Evolutionary conservation across 2,329 filamentous ascomycete species (phyloP), one percentile per base, ranked within the genome.

Genomic region (Diaporthe sp.): DNA sequence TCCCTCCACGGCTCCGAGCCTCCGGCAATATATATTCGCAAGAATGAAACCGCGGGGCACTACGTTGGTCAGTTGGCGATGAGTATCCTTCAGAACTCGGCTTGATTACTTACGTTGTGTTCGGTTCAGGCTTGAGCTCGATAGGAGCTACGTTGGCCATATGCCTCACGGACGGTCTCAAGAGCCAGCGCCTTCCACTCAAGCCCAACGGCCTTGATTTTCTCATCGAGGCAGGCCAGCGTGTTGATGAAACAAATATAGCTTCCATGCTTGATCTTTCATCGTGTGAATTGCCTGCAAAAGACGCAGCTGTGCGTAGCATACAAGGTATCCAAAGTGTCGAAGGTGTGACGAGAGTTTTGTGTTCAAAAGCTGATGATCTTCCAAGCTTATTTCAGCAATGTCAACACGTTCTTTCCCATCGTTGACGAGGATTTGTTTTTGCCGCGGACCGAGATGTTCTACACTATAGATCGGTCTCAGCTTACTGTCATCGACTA

Each of bases 11-110:
- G 31, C 19, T 58, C 55, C 22, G 55, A 58, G 31, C 55, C 55
- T 22, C 55, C 55, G 5, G 55, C 55, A 37, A 58, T 58, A 37
- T 58, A 58, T 12, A 58, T 58, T 37, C 55, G 55, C 15, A 58
- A 58, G 31, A 58, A 58, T n/a, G 55, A 58, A 13, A 58, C 55
- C 31, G 55, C 55, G 19, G 55, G 55, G 31, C 55, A 58, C 55
- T 58, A 58, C 19, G 55, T 58, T 22, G 55, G 55, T 58, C 3
- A 58, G 55, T 58, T 19, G 31, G 28, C 3, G 28, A 37, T n/a
- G 31, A 25, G 3, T 9, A 17, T 58, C 19, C 3, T 1, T n/a
- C 17, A 22, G 1, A 37, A 3, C 10, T 34, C 13, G 5, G 4
- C 8, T 22, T 9, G 12, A 1, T 19, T 17, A 37, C 55, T 58